Evolutionary conservation across 163 green algal species (phyloP), one percentile per base, ranked within the genome.

Genomic region (Volvox carteri): DNA sequence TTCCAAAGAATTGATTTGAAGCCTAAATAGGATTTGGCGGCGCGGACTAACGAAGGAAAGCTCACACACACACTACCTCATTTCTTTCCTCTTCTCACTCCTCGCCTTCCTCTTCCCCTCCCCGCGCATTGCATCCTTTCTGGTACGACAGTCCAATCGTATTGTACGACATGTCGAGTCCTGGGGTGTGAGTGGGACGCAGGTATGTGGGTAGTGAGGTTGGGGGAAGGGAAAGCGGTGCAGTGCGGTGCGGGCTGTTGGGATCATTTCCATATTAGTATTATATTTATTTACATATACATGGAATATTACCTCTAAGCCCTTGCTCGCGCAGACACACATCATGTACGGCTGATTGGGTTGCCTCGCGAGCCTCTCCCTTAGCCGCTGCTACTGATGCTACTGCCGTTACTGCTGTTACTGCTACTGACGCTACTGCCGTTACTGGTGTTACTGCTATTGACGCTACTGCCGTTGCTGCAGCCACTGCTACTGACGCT

Each of bases 161-260:
- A 80, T 88, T 23, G 67, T 46, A 25, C 81, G 67, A 16, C 81
- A 88, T 28, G 81, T 88, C 46, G 81, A 88, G 81, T 88, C 46
- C 33, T 88, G 81, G 81, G 37, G 16, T 33, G 37, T 88, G 42
- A 81, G 67, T 35, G 81, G 81, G 4, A 88, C 81, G 6, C 16
- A 88, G 81, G 81, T 88, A 41, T 21, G 68, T 54, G 33, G 48
- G 48, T 11, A 58, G 14, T 23, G 14, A 58, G 48, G 48, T 11
- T 11, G 14, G 48, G 48, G 14, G 14, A 58, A 14, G 48, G 48
- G 48, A 58, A 58, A 58, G 48, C 48, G 48, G n/a, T n/a, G n/a
- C n/a, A n/a, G n/a, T n/a, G n/a, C n/a, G n/a, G n/a, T n/a, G n/a
- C n/a, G n/a, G n/a, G 48, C 48, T 58, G 12, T 14, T 58, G 48